A percentile compares a stretch with the other conserved stretches of the same genome.
Evolutionary conservation across 257 asterid species (phyloP).

Genomic region (Leonotis leonurus): DNA sequence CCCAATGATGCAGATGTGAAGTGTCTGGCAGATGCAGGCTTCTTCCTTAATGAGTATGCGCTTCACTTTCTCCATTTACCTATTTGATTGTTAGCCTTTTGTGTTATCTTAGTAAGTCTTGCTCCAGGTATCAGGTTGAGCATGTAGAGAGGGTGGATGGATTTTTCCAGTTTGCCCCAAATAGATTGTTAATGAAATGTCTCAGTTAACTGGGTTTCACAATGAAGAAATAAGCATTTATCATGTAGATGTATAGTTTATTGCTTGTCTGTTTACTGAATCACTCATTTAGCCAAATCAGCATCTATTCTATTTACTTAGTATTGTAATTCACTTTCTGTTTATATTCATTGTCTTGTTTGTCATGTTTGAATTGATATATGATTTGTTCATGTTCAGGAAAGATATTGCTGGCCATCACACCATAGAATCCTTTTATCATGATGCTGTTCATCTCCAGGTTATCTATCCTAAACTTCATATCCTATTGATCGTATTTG

Average conservation of each 20-base stretch:
- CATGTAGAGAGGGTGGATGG: neutral
- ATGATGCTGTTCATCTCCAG: constrained; percentile 76
- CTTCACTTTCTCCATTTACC: constrained; percentile 8
- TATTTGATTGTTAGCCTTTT: constrained; percentile 4
- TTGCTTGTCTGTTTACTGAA: neutral
- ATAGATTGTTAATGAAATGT: neutral
- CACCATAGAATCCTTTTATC: constrained; percentile 63
- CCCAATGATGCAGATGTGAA: constrained; percentile 64
- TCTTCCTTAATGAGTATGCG: constrained; percentile 81
- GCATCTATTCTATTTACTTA: neutral
- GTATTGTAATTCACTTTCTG: neutral
- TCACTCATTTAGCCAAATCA: neutral
- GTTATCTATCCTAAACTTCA: constrained; percentile 31
- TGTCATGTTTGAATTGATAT: constrained; percentile 6
- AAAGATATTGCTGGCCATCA: constrained; percentile 63
- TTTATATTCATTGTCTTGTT: neutral
- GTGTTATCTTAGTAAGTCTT: neutral
- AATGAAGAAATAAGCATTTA: neutral
- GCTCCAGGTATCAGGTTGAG: neutral
- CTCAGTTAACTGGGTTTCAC: neutral
- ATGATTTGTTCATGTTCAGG: constrained; percentile 36
- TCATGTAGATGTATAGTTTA: neutral
- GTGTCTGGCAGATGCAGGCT: constrained; percentile 92
- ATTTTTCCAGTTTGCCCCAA: neutral
- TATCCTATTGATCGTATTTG: constrained; percentile 6